Conservation (phyloP, 768 basidiomycete genomes). For the Dioszegia hungarica region DNA sequence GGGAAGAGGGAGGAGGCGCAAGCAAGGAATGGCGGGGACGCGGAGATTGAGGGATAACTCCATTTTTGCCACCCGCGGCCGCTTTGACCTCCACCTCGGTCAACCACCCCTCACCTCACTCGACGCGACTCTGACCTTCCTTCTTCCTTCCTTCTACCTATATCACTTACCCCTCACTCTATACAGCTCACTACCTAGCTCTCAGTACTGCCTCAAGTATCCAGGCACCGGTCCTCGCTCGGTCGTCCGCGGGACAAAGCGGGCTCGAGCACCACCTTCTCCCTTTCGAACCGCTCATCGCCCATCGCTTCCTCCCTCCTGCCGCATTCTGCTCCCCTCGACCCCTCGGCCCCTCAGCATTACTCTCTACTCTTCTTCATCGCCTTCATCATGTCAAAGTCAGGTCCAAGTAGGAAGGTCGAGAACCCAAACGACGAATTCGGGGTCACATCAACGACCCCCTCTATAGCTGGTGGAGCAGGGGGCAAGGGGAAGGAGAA, state of each 20-base stretch:
- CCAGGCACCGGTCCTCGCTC: too few relatives aligned
- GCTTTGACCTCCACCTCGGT: too few relatives aligned
- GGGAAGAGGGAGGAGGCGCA: too few relatives aligned
- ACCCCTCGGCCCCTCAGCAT: too few relatives aligned
- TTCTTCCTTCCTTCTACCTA: not conserved
- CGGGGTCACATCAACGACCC: not conserved
- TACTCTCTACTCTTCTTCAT: not conserved
- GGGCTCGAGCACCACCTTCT: too few relatives aligned
- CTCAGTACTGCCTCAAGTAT: too few relatives aligned
- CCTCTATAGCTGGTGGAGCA: not conserved
- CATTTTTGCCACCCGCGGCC: too few relatives aligned
- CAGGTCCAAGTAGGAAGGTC: not conserved
- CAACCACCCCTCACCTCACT: not conserved
- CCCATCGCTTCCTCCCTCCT: not conserved
- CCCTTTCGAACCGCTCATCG: not conserved
- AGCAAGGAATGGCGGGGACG: not conserved
- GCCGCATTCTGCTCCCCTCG: not conserved
- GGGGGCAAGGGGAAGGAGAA: not conserved
- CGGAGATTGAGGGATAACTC: too few relatives aligned
- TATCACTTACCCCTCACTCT: not conserved
- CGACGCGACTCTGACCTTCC: not conserved
- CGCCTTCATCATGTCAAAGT: not conserved
- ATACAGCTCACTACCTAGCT: too few relatives aligned
- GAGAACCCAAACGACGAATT: slow-evolving; percentile 4
- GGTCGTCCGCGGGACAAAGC: too few relatives aligned